Conservation (phyloP, 1,284 basidiomycete genomes). For the Porodaedalea pini region DNA sequence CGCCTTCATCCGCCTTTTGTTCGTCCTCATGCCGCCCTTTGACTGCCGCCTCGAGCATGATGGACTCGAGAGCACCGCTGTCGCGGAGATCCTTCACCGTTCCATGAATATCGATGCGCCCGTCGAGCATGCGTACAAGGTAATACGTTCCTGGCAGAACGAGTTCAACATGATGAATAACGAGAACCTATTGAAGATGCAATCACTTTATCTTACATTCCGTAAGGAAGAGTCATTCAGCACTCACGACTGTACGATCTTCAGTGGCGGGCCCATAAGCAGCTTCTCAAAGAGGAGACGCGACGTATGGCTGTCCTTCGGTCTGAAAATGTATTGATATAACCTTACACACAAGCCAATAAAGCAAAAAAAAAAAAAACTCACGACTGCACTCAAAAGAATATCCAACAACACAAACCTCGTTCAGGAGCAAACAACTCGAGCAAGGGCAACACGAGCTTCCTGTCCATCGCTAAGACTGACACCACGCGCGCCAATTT, state of each 20-base stretch:
- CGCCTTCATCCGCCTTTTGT: conserved; percentile 32
- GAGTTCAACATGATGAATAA: conserved; percentile 74
- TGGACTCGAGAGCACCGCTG: conserved; percentile 55
- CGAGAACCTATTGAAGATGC: conserved; percentile 45
- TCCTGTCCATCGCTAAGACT: conserved; percentile 66
- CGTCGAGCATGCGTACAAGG: conserved; percentile 71
- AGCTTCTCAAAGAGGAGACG: conserved; percentile 63
- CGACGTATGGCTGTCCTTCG: conserved; percentile 71
- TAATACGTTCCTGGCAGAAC: conserved; percentile 68
- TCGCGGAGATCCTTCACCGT: conserved; percentile 55
- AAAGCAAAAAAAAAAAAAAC: conserved; percentile 25
- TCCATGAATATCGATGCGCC: conserved; percentile 67
- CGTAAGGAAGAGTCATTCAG: neutral
- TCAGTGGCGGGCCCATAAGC: conserved; percentile 59
- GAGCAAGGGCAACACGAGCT: conserved; percentile 65
- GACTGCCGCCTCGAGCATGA: conserved; percentile 41
- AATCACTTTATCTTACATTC: neutral
- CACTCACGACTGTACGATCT: conserved; percentile 59
- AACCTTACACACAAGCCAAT: too few relatives aligned
- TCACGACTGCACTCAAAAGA: conserved; percentile 65
- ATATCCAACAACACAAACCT: conserved; percentile 71
- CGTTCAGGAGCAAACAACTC: conserved; percentile 62
- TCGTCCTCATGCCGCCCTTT: conserved; percentile 30
- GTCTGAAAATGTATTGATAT: neutral
- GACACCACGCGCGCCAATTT: conserved; percentile 54